Conservation (phyloP, 2,329 filamentous ascomycete species). For the Aspergillus phoenicis region DNA sequence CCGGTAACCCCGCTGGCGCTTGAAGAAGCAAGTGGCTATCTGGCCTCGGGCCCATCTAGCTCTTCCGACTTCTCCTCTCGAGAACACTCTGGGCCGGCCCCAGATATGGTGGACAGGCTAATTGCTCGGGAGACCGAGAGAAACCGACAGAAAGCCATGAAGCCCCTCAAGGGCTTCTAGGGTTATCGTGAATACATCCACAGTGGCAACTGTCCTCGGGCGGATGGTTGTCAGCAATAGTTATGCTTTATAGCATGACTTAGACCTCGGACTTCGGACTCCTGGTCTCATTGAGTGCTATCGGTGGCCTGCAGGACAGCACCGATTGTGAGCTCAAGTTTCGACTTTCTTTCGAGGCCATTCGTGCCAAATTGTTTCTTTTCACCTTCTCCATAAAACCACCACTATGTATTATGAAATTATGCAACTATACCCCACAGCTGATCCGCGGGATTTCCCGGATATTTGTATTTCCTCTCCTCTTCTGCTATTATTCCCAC, state of each 20-base stretch:
- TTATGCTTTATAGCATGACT: background rate
- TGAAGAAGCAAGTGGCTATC: conserved; percentile 45
- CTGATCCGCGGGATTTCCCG: conserved; percentile 15
- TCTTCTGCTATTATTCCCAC: background rate
- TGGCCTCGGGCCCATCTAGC: conserved; percentile 37
- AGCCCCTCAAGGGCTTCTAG: conserved; percentile 33
- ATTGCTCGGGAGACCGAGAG: conserved; percentile 39
- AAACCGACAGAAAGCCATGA: conserved; percentile 32
- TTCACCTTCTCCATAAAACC: background rate
- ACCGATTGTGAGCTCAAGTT: background rate
- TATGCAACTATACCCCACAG: conserved; percentile 15
- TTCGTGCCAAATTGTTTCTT: background rate
- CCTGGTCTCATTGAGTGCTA: background rate
- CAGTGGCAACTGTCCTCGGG: background rate
- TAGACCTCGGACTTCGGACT: background rate
- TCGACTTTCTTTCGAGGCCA: background rate
- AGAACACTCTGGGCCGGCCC: conserved; percentile 29
- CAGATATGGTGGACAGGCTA: conserved; percentile 38
- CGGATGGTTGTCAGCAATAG: no score
- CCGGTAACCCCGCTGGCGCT: conserved; percentile 50
- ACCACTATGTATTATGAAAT: conserved; percentile 10
- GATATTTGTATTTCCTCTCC: conserved; percentile 11
- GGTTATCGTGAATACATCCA: background rate
- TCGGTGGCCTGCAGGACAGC: background rate
- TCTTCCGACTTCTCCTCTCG: conserved; percentile 23